Conservation (phyloP, 495 filamentous ascomycete species). For the Neurospora sp. region DNA sequence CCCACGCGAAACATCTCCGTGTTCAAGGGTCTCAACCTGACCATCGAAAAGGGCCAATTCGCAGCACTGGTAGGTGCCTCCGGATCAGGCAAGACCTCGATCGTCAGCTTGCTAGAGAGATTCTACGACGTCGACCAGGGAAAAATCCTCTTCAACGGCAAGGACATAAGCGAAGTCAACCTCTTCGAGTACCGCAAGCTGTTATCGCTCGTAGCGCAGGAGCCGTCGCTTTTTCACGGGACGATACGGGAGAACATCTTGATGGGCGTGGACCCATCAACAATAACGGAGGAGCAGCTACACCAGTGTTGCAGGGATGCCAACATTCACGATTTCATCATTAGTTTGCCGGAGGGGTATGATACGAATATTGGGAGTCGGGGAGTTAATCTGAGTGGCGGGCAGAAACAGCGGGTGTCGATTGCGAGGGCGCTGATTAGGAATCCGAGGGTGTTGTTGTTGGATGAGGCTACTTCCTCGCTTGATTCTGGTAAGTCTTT, state of each 20-base stretch:
- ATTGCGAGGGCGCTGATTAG: slow-evolving; percentile 70
- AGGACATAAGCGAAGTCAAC: slow-evolving; percentile 34
- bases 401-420: slow-evolving; percentile 66
- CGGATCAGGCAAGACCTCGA: slow-evolving; percentile 65
- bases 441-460: slow-evolving; percentile 56
- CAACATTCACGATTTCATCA: slow-evolving; percentile 53
- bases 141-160: slow-evolving; percentile 41
- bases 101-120: slow-evolving; percentile 52
- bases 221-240: slow-evolving; percentile 46
- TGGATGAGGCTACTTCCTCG: slow-evolving; percentile 74
- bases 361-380: slow-evolving; percentile 50
- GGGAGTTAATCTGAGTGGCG: slow-evolving; percentile 58
- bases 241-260: slow-evolving; percentile 51
- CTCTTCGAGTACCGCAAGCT: slow-evolving; percentile 40
- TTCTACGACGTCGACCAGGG: slow-evolving; percentile 52
- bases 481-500: slow-evolving; percentile 44
- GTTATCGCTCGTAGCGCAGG: slow-evolving; percentile 53
- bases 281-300: slow-evolving; percentile 41
- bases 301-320: slow-evolving; percentile 47
- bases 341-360: slow-evolving; percentile 48
- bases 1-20: slow-evolving; percentile 40
- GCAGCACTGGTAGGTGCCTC: slow-evolving; percentile 61
- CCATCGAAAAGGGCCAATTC: slow-evolving; percentile 54
- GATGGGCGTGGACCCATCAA: slow-evolving; percentile 32
- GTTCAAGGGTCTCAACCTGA: slow-evolving; percentile 43